Conservation (phyloP, 805 yeast species). For the Cyberlindnera euphorbiae region DNA sequence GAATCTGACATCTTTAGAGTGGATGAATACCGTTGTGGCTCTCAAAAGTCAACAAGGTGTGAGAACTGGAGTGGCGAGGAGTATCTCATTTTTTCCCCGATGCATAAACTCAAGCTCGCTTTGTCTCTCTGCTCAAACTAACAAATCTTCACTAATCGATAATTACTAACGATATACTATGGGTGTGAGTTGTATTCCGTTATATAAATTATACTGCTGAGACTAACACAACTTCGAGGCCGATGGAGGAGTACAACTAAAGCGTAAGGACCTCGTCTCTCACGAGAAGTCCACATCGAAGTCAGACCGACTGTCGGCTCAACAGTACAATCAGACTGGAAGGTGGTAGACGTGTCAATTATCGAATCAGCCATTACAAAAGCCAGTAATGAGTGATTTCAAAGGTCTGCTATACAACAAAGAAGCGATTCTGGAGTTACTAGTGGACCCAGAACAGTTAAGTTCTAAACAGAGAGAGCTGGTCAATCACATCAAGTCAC, state of each 20-base stretch:
- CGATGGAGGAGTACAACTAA: conserved; percentile 73
- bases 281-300: conserved; percentile 8
- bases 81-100: no score
- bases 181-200: no score
- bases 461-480: conserved; percentile 23
- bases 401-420: conserved; percentile 63
- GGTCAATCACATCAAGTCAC: conserved; percentile 31
- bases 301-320: conserved; percentile 17
- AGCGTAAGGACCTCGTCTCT: conserved; percentile 44
- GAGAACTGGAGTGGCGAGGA: no score
- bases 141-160: no score
- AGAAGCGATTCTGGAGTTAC: conserved; percentile 52
- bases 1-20: conserved; percentile 17
- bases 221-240: conserved; percentile 30
- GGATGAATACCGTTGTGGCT: neutral
- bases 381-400: conserved; percentile 63
- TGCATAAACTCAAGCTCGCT: no score
- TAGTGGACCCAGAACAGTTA: conserved; percentile 36
- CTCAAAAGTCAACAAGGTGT: no score
- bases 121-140: no score
- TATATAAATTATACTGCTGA: no score
- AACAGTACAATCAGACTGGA: conserved; percentile 25
- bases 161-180: no score
- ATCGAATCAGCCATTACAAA: conserved; percentile 37
- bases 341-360: conserved; percentile 45